phyloP scores from a whole-genome alignment of 2,329 filamentous ascomycete genomes.

The Fusarium oxysporum region DNA sequence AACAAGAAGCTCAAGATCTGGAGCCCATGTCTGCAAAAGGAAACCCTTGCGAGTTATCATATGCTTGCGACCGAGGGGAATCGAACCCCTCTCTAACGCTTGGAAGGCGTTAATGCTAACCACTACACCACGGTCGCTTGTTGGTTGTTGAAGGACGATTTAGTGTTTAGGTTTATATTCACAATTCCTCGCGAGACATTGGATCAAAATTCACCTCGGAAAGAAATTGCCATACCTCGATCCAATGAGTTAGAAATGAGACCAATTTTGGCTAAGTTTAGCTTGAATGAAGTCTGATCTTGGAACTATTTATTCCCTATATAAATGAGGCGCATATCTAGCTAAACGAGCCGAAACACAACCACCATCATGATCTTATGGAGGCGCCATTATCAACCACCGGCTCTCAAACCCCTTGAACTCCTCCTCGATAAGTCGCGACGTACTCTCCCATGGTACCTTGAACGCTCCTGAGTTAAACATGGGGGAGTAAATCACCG shows the following conservation, averaged over 20 bases:
- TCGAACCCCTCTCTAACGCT: conserved; percentile 34
- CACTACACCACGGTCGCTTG: conserved; percentile 30
- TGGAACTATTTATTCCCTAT: accelerated
- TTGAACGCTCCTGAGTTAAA: conserved; percentile 39
- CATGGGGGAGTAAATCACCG: conserved; percentile 31
- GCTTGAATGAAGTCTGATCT: accelerated
- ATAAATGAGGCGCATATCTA: accelerated
- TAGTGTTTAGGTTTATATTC: accelerated
- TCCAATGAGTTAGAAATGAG: too few species aligned
- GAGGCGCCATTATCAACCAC: conserved; percentile 40
- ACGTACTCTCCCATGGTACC: conserved; percentile 32
- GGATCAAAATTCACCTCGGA: accelerated
- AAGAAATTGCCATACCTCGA: accelerated
- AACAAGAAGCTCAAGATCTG: accelerated
- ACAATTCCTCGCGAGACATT: accelerated
- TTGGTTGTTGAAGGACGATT: accelerated
- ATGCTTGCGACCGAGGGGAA: conserved; percentile 22
- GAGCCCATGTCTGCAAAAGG: accelerated
- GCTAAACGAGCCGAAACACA: neutral
- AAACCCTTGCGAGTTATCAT: accelerated
- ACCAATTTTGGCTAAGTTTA: accelerated
- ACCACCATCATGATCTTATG: neutral
- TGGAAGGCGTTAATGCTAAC: conserved; percentile 34
- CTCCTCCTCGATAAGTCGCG: conserved; percentile 19
- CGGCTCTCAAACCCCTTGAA: conserved; percentile 23